Base-by-base conservation (phyloP, 805 yeast genomes). In the Candida odintsovae region DNA sequence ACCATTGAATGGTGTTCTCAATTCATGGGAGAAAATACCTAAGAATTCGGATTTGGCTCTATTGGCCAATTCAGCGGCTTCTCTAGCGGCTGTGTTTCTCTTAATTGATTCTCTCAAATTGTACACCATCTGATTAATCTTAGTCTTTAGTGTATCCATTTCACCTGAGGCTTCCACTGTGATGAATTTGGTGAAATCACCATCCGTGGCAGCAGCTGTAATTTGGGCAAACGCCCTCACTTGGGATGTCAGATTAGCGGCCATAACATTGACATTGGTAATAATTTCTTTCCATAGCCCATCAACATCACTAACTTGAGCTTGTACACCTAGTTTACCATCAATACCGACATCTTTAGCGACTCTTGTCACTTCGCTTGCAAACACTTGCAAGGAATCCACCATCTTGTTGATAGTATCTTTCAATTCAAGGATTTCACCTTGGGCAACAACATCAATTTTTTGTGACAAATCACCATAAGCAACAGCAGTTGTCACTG, bases 181-280 rank as follows among this genome's bases (percentile, higher is more conserved):
- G 53, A 88, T 88, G 58, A 88, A 85, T 52, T 90, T 75, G 0
- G 95, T 88, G 66, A 87, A 87, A 63, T 87, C 96, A 61, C 95
- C 95, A 67, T 88, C 95, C 1, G 96, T 87, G n/a, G 95, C 96
- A 28, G 96, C 94, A 25, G 94, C 95, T 0, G 96, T 88, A 58
- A 88, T 88, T 63, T 88, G 95, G 33, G 95, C 95, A 70, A 88
- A 87, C 0, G 95, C 96, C 66, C 96, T 78, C 59, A 88, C 96
- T 69, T 88, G 96, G 2, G 95, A 83, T 0, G 96, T 88, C 62
- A 88, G 76, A 63, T 88, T 88, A 18, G 92, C 81, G 44, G 96
- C 96, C 96, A 88, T 88, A 25, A 92, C 87, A 62, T 88, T 88
- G 54, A 88, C 96, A 65, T 88, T 88, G 18, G 94, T 86, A 19